Evolutionary conservation across 208 protist genomes (phyloP).

Genomic region (Crithidia acanthocephali): DNA sequence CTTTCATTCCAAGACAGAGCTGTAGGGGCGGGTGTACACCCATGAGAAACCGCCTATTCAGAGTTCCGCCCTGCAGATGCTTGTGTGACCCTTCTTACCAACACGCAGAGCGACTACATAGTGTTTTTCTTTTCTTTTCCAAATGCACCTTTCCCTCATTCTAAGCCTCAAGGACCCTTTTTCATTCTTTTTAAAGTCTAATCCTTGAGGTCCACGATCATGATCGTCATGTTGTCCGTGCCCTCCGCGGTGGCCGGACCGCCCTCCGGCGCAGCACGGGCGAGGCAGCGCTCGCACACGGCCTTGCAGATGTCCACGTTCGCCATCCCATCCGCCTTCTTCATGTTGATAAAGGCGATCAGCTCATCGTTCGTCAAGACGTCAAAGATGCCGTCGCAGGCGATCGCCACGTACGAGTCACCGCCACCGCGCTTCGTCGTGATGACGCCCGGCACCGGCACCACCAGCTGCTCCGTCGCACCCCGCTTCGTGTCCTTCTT

Average conservation of each 20-base stretch:
- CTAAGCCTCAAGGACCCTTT: background rate
- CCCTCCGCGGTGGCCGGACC: constrained; percentile 55
- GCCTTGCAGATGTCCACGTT: constrained; percentile 73
- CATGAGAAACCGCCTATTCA: too few relatives aligned
- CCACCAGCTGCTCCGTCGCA: constrained; percentile 75
- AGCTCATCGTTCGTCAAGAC: constrained; percentile 86
- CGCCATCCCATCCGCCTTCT: constrained; percentile 39
- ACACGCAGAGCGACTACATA: too few relatives aligned
- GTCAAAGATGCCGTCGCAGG: constrained; percentile 93
- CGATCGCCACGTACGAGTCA: constrained; percentile 78
- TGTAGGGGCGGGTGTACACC: background rate
- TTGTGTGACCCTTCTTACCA: too few relatives aligned
- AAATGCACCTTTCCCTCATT: too few relatives aligned
- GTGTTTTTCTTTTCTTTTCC: too few relatives aligned
- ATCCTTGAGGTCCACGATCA: constrained; percentile 84
- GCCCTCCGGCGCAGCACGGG: constrained; percentile 41
- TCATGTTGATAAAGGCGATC: constrained; percentile 51
- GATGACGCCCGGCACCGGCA: constrained; percentile 73
- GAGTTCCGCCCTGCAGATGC: too few relatives aligned
- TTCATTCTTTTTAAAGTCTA: too few relatives aligned
- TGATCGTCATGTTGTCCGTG: constrained; percentile 93
- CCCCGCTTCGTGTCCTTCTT: constrained; percentile 65
- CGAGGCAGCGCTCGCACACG: constrained; percentile 74
- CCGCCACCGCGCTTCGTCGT: constrained; percentile 38
- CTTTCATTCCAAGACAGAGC: too few relatives aligned